These are phyloP conservation scores for Kockiozyma suomiensis DNA, from an alignment of 805 yeast genomes.

Conservation along the genomic window DNA sequence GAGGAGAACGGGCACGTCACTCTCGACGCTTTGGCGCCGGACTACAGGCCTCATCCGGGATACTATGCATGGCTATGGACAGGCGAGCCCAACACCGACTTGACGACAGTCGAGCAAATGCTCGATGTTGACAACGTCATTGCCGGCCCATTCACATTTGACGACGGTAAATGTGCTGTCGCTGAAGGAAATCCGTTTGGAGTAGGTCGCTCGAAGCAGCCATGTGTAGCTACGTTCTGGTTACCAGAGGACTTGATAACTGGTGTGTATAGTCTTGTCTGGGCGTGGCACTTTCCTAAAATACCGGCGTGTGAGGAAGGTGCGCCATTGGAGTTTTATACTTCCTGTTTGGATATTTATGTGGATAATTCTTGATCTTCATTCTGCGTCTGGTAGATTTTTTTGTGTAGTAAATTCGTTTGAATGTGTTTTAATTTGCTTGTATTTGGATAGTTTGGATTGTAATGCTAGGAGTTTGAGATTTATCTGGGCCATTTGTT, in stretches of 20 bases:
- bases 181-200: conserved; percentile 19
- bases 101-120: conserved; percentile 29
- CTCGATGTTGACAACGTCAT: conserved; percentile 19
- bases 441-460: neutral
- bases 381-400: neutral
- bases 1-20: conserved; percentile 36
- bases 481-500: no score
- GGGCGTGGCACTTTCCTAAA: conserved; percentile 37
- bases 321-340: conserved; percentile 33
- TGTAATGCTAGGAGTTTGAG: no score
- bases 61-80: conserved; percentile 33
- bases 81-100: conserved; percentile 17
- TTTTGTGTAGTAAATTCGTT: neutral
- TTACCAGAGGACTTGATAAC: conserved; percentile 22
- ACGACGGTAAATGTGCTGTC: conserved; percentile 34
- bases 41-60: conserved; percentile 34
- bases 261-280: conserved; percentile 31
- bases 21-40: conserved; percentile 33
- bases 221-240: conserved; percentile 27
- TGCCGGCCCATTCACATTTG: conserved; percentile 34
- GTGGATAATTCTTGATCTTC: neutral
- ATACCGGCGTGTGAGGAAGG: conserved; percentile 25
- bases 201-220: conserved; percentile 16
- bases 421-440: no score
- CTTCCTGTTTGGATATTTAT: conserved; percentile 33